phyloP scores from a whole-genome alignment of 345 rosid species.

The Brassica rapa region DNA sequence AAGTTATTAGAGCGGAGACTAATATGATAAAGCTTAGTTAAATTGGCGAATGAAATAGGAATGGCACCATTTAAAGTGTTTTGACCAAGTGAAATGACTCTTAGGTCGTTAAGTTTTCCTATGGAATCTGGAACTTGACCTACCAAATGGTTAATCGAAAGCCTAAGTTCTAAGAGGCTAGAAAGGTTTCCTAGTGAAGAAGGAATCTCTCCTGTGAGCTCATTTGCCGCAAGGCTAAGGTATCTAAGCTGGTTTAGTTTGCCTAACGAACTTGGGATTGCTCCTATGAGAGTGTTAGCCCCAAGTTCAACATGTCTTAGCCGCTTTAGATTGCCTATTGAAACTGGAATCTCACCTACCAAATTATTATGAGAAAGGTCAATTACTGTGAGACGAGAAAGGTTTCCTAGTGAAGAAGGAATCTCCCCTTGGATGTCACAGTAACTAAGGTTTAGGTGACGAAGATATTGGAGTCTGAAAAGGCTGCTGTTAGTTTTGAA shows the following conservation, averaged over 20 bases:
- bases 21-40: not conserved
- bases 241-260: not conserved
- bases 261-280: not conserved
- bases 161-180: not conserved
- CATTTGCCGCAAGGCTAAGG: not conserved
- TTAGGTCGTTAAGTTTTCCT: not conserved
- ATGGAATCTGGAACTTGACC: not conserved
- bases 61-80: not conserved
- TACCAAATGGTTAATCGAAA: not conserved
- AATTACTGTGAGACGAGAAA: not conserved
- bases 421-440: not conserved
- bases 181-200: slow-evolving; percentile 25
- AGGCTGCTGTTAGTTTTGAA: not conserved
- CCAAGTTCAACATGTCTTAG: not conserved
- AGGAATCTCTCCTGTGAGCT: not conserved
- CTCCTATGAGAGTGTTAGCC: not conserved
- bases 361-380: not conserved
- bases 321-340: not conserved
- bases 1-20: not conserved
- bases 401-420: not conserved
- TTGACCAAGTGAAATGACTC: too few species aligned
- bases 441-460: not conserved
- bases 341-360: not conserved
- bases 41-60: not conserved
- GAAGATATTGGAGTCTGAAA: not conserved